Percentiles rank a stretch among this genome's conserved stretches.
phyloP scores from a whole-genome alignment of 139 green algal genomes.

The Spirogloea muscicola region DNA sequence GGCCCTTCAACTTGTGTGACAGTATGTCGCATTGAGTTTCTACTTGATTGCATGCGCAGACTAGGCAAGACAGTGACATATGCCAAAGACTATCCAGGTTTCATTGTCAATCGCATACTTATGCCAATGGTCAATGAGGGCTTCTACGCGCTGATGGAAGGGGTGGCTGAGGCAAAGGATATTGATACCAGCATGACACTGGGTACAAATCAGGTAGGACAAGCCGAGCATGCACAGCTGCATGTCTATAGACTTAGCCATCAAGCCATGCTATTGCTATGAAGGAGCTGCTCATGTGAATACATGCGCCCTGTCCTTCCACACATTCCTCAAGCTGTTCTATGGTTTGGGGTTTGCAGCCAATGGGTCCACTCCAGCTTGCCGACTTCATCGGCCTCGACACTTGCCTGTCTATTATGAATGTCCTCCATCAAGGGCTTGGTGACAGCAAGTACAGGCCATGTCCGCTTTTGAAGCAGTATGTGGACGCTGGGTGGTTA shows the following conservation, averaged over 20 bases:
- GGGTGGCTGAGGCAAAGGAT: slow-evolving; percentile 59
- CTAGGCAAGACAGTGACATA: slow-evolving; percentile 70
- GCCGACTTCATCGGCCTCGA: slow-evolving; percentile 80
- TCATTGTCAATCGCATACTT: slow-evolving; percentile 89
- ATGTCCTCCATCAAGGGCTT: slow-evolving; percentile 72
- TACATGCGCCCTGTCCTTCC: too few relatives aligned
- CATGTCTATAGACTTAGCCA: too few relatives aligned
- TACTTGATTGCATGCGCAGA: slow-evolving; percentile 51
- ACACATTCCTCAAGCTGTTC: too few relatives aligned
- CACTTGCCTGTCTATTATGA: slow-evolving; percentile 87
- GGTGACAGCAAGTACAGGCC: slow-evolving; percentile 89
- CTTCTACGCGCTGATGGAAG: slow-evolving; percentile 58
- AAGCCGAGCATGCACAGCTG: too few relatives aligned
- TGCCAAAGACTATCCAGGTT: slow-evolving; percentile 58
- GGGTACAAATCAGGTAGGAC: slow-evolving; percentile 70
- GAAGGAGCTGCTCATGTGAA: too few relatives aligned
- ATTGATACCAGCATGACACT: slow-evolving; percentile 81
- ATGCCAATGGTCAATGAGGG: slow-evolving; percentile 97
- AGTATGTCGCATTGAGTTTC: too few relatives aligned
- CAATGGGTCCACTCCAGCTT: slow-evolving; percentile 70
- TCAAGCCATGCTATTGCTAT: too few relatives aligned
- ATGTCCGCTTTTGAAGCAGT: slow-evolving; percentile 78
- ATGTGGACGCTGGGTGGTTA: slow-evolving; percentile 85
- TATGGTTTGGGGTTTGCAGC: slow-evolving; percentile 45
- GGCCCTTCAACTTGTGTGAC: too few relatives aligned